phyloP scores from a whole-genome alignment of 257 asterid species.

The Nicotiana sylvestris region DNA sequence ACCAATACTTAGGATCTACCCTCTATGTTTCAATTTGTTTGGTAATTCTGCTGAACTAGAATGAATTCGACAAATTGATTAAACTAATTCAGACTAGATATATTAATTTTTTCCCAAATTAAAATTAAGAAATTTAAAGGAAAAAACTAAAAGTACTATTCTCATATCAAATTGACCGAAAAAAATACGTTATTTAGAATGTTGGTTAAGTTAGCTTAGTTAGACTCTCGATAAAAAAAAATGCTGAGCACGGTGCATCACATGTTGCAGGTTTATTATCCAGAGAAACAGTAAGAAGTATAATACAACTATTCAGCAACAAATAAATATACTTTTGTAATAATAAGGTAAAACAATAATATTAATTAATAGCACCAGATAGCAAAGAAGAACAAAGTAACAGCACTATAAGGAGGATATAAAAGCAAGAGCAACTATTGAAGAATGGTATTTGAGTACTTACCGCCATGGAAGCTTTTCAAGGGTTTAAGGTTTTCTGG shows the following conservation, averaged over 20 bases:
- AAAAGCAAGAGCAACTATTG: background rate
- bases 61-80: background rate
- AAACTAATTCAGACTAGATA: background rate
- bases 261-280: background rate
- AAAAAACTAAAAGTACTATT: background rate
- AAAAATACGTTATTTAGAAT: background rate
- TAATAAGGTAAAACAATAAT: background rate
- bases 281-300: background rate
- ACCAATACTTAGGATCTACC: background rate
- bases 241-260: background rate
- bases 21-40: background rate
- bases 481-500: slow-evolving; percentile 9
- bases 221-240: background rate
- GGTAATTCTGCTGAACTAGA: background rate
- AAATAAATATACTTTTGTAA: background rate
- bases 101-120: background rate
- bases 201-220: background rate
- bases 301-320: background rate
- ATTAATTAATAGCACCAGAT: background rate
- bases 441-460: background rate
- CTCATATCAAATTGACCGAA: background rate
- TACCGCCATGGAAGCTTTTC: slow-evolving; percentile 16
- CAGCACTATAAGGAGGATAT: background rate
- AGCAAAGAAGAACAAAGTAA: background rate
- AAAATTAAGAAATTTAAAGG: background rate